Evolutionary conservation across 169 alveolate genomes (phyloP).

Genomic region (Plasmodium knowlesi): DNA sequence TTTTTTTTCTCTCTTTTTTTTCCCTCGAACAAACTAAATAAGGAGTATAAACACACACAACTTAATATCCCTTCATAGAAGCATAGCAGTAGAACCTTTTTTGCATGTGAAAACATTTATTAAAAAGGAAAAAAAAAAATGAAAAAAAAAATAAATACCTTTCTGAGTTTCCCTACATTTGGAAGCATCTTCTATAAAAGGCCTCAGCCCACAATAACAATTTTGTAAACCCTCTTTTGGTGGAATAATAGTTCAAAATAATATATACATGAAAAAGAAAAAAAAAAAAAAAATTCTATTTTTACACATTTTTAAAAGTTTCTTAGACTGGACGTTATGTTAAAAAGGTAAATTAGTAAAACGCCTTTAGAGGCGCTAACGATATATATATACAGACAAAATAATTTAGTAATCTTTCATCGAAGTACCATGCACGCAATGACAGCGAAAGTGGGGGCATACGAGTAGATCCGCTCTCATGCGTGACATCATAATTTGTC

Average conservation of each 20-base stretch:
- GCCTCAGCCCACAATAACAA: neutral
- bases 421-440: neutral
- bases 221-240: neutral
- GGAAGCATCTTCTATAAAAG: neutral
- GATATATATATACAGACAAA: neutral
- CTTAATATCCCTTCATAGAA: neutral
- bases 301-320: neutral
- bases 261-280: neutral
- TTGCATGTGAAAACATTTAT: neutral
- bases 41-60: neutral
- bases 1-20: no score
- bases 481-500: neutral
- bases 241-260: neutral
- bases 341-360: neutral
- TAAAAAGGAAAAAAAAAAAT: neutral
- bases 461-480: neutral
- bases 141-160: neutral
- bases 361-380: neutral
- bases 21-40: neutral
- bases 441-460: neutral
- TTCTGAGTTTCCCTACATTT: neutral
- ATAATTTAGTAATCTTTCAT: neutral
- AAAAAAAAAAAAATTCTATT: neutral
- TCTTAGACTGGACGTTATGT: neutral
- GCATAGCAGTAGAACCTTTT: neutral